Evolutionary conservation across 108 stramenopile species (phyloP), one percentile per base, ranked within the genome.

Genomic region (Aureococcus anophagefferens): DNA sequence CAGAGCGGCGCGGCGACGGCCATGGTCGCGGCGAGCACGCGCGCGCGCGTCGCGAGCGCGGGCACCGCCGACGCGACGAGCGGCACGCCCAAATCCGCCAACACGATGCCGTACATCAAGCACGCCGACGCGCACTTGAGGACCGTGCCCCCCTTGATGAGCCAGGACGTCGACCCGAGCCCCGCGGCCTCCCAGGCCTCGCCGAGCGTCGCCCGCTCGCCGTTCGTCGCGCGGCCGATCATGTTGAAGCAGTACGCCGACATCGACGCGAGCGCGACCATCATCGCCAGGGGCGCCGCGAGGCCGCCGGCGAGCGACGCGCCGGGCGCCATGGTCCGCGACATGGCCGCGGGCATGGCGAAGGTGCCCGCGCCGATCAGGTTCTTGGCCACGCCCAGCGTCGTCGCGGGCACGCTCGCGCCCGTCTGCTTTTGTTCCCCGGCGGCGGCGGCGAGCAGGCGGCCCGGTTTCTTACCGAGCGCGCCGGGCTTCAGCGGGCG

Each of bases 101-200:
- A 86, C 84, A 98, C 96, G 87, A 98, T 92, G 66, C 87, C 85
- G 77, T 95, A 98, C 14, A 90, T 87, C 51, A 96, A 46, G 78
- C 85, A 93, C 36, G 90, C 95, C 18, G 75, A 76, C 79, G 91
- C 84, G 62, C 89, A 91, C 71, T 93, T 92, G 71, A 93, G 85
- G 1, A 91, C 88, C 30, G 91, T 93, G 0, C 89, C 85, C 30
- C 86, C 75, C 18, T 94, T 92, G 46, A 91, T 88, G 64, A 98
- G 73, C 87, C 88, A 87, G 30, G 85, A 74, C 15, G 87, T 77
- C 59, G 73, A 74, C 35, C 79, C 78, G 28, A 87, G 87, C 21
- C 95, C 89, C n/a, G 89, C 85, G 35, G 85, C 83, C 66, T 88
- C 88, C 96, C 96, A 98, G 21, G 94, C 92, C 69, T 93, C 94